Evolutionary conservation across 2,329 filamentous ascomycete species (phyloP).

Genomic region (Magnaporthiopsis poae): DNA sequence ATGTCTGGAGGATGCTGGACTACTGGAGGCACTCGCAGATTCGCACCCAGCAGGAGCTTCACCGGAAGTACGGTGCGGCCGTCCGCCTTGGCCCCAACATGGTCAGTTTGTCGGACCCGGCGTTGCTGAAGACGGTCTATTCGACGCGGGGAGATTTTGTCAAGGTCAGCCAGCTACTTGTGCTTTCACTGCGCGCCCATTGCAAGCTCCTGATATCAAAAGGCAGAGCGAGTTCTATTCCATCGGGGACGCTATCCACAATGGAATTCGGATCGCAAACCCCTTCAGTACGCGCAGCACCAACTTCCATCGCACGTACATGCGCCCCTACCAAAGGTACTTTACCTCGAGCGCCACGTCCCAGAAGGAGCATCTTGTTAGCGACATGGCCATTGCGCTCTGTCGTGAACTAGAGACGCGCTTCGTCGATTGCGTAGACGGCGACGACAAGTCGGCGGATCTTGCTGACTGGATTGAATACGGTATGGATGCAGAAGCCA

Average conservation of each 20-base stretch:
- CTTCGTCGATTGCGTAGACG: background rate
- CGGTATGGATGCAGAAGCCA: background rate
- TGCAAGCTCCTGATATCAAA: background rate
- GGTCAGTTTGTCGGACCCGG: slow-evolving; percentile 27
- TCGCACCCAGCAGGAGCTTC: background rate
- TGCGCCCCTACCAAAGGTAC: background rate
- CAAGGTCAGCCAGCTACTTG: background rate
- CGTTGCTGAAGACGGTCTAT: slow-evolving; percentile 27
- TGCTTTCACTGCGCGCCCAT: background rate
- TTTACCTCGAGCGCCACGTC: background rate
- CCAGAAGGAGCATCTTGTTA: background rate
- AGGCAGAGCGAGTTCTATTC: background rate
- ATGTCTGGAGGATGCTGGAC: background rate
- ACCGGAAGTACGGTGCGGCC: slow-evolving; percentile 24
- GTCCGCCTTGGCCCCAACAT: slow-evolving; percentile 31
- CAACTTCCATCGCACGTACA: background rate
- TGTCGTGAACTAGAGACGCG: background rate
- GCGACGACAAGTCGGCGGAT: background rate
- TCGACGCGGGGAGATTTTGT: slow-evolving; percentile 16
- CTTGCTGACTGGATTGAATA: background rate
- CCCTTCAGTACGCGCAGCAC: background rate
- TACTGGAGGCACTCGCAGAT: background rate
- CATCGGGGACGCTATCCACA: background rate
- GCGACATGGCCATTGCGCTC: background rate
- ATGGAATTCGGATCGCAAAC: background rate